Conservation (phyloP, 164 flowering plant genomes). For the Saururus chinensis region DNA sequence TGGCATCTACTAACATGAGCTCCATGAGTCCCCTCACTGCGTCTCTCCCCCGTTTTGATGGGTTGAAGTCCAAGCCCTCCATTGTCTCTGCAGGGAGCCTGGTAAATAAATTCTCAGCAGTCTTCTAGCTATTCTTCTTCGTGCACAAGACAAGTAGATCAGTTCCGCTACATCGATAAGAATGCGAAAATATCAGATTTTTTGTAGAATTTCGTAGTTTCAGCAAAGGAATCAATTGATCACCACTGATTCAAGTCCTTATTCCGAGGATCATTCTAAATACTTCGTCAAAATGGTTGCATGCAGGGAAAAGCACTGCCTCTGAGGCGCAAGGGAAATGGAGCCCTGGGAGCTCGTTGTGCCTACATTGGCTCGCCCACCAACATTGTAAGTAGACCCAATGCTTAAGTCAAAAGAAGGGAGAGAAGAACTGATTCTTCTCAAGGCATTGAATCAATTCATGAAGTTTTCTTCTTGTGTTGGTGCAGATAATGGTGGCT, state of each 20-base stretch:
- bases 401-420: neutral
- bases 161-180: too few species aligned
- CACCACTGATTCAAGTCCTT: too few species aligned
- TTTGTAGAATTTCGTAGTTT: too few species aligned
- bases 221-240: too few species aligned
- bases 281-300: neutral
- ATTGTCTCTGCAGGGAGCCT: constrained; percentile 24
- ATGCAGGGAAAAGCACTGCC: constrained; percentile 17
- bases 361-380: constrained; percentile 81
- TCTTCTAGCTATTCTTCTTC: neutral
- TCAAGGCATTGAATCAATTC: too few species aligned
- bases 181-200: too few species aligned
- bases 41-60: constrained; percentile 66
- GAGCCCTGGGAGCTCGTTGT: constrained; percentile 71
- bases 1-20: constrained; percentile 21
- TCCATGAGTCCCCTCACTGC: constrained; percentile 34
- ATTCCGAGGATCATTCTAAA: too few species aligned
- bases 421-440: neutral
- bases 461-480: neutral
- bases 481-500: constrained; percentile 74
- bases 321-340: constrained; percentile 43
- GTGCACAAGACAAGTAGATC: neutral
- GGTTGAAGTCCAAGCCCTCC: constrained; percentile 39
- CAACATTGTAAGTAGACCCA: constrained; percentile 46
- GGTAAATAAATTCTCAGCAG: constrained; percentile 25